Percentiles rank a stretch among this genome's conserved stretches.
phyloP scores from a whole-genome alignment of 768 basidiomycete species.

The Termitomyces sp. region DNA sequence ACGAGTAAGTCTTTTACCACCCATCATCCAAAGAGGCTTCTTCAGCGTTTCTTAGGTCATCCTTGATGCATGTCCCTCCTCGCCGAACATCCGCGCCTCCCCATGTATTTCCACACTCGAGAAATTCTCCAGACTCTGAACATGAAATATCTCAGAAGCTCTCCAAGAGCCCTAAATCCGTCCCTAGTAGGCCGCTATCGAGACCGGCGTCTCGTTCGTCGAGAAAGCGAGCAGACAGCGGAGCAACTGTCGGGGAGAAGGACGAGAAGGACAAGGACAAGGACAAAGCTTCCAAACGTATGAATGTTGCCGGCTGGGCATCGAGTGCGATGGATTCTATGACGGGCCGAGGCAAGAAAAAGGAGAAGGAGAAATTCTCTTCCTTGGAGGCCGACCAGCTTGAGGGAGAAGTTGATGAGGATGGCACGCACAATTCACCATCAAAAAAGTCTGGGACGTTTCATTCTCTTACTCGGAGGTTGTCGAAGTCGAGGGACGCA shows the following conservation, averaged over 20 bases:
- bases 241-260: conserved; percentile 30
- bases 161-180: conserved; percentile 38
- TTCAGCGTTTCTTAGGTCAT: conserved; percentile 3
- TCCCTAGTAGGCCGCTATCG: conserved; percentile 40
- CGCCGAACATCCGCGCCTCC: conserved; percentile 12
- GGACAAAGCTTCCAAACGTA: conserved; percentile 35
- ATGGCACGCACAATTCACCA: conserved; percentile 11
- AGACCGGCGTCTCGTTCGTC: conserved; percentile 59
- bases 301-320: conserved; percentile 62
- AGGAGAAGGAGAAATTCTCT: conserved; percentile 56
- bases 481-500: conserved; percentile 30
- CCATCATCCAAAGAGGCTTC: background rate
- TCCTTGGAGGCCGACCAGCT: conserved; percentile 38
- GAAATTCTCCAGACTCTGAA: conserved; percentile 26
- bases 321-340: conserved; percentile 61
- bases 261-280: conserved; percentile 37
- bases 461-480: conserved; percentile 23
- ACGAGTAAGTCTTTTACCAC: conserved; percentile 36
- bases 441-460: conserved; percentile 25
- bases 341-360: conserved; percentile 48
- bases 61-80: conserved; percentile 5
- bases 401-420: conserved; percentile 25
- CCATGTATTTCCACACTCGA: conserved; percentile 13
- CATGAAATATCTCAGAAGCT: conserved; percentile 28
- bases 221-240: conserved; percentile 62